A percentile compares a stretch with the other conserved stretches of the same genome.
Conservation (phyloP, 148 eudicot species). For the Fagopyrum homotropicum region DNA sequence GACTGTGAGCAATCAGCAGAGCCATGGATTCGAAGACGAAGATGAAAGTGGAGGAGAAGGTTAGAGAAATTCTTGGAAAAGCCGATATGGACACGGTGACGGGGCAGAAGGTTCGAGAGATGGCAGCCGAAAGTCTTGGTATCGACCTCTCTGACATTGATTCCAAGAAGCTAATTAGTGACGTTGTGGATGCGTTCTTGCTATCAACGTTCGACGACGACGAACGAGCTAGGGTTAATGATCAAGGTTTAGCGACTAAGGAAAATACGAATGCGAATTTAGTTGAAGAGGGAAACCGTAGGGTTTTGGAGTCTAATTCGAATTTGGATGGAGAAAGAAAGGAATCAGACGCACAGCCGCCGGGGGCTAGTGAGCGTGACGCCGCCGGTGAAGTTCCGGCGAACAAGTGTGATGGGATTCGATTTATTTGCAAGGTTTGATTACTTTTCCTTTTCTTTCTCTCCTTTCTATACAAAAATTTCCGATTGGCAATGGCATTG, state of each 20-base stretch:
- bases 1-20: not conserved
- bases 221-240: not conserved
- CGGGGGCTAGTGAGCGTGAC: not conserved
- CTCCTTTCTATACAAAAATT: not conserved
- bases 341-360: not conserved
- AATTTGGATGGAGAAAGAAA: not conserved
- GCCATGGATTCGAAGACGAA: not conserved
- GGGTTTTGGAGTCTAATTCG: not conserved
- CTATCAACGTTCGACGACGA: slow-evolving; percentile 14
- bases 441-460: not conserved
- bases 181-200: slow-evolving; percentile 23
- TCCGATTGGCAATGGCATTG: not conserved
- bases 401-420: not conserved
- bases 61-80: slow-evolving; percentile 19
- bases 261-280: not conserved
- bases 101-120: slow-evolving; percentile 23
- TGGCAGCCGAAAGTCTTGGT: slow-evolving; percentile 23
- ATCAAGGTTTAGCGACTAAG: not conserved
- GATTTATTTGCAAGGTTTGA: slow-evolving; percentile 20
- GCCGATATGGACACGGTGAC: slow-evolving; percentile 28
- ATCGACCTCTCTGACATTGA: slow-evolving; percentile 17
- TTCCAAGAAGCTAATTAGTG: slow-evolving; percentile 20
- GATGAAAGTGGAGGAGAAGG: slow-evolving; percentile 26
- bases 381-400: not conserved
- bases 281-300: not conserved